These are phyloP conservation scores for Tarenaya hassleriana DNA, from an alignment of 345 rosid genomes.

Conservation along the genomic window DNA sequence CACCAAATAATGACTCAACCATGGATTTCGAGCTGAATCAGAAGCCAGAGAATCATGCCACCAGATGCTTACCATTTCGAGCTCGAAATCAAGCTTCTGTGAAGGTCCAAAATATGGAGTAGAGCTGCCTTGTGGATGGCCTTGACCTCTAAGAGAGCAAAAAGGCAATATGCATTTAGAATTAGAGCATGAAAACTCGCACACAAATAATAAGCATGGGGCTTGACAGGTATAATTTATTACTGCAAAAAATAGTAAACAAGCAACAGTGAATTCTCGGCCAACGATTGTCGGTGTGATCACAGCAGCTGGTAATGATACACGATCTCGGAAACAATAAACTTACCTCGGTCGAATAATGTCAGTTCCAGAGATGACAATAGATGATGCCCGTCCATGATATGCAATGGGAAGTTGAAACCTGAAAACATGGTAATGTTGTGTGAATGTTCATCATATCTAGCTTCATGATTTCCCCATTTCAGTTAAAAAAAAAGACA, in stretches of 20 bases:
- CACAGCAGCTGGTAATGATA: not conserved
- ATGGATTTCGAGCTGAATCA: not conserved
- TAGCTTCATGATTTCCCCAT: constrained; percentile 5
- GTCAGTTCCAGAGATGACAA: constrained; percentile 85
- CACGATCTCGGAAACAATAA: not conserved
- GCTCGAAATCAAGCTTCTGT: constrained; percentile 87
- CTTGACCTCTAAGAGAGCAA: constrained; percentile 66
- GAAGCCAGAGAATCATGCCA: not conserved
- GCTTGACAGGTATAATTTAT: too few relatives aligned
- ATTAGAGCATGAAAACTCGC: not conserved
- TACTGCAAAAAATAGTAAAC: too few relatives aligned
- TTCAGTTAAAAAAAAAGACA: constrained; percentile 4
- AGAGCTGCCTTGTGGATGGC: constrained; percentile 60
- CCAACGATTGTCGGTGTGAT: constrained; percentile 7
- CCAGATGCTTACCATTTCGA: constrained; percentile 73
- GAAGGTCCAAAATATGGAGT: constrained; percentile 86
- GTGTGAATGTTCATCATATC: constrained; percentile 9
- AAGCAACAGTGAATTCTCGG: not conserved
- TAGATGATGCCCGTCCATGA: constrained; percentile 93
- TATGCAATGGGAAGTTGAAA: constrained; percentile 94
- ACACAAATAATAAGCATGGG: too few relatives aligned
- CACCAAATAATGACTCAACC: not conserved
- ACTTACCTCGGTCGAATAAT: constrained; percentile 74
- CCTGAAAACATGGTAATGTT: constrained; percentile 40
- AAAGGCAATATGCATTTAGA: constrained; percentile 11